phyloP scores from a whole-genome alignment of 2,329 filamentous ascomycete genomes.

The Neofusicoccum parvum region DNA sequence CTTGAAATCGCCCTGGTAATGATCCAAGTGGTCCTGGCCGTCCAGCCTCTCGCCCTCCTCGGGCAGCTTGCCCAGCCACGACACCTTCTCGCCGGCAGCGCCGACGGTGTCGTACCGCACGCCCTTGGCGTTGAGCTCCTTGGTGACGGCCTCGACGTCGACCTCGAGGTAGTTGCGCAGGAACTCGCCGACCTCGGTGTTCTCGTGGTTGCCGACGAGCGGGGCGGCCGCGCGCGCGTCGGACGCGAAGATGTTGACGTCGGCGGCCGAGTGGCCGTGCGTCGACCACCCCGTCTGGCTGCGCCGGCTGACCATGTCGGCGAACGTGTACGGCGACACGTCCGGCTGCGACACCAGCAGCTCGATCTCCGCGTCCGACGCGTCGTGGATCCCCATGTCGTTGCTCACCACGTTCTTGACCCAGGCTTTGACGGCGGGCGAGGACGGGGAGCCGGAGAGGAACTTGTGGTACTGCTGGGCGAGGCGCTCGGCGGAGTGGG shows the following conservation, averaged over 20 bases:
- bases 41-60: conserved; percentile 46
- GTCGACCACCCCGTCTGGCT: conserved; percentile 93
- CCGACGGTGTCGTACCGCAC: conserved; percentile 33
- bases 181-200: conserved; percentile 87
- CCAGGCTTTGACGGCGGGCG: conserved; percentile 52
- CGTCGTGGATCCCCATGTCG: conserved; percentile 77
- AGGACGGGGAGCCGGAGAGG: conserved; percentile 44
- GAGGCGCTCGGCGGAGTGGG: conserved; percentile 72
- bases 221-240: conserved; percentile 63
- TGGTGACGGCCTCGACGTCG: conserved; percentile 76
- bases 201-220: conserved; percentile 86
- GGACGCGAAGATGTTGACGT: conserved; percentile 95
- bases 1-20: conserved; percentile 27
- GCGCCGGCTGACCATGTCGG: conserved; percentile 83
- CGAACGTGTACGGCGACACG: conserved; percentile 64
- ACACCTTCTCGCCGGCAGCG: conserved; percentile 32
- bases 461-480: conserved; percentile 63
- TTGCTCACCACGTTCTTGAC: conserved; percentile 69
- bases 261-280: conserved; percentile 75
- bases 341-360: conserved; percentile 62
- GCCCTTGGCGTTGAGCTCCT: conserved; percentile 67
- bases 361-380: conserved; percentile 69
- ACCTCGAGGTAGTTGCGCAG: conserved; percentile 77
- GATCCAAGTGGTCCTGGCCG: conserved; percentile 45
- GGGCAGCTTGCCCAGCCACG: conserved; percentile 49